These are phyloP conservation scores for Carnegiea gigantea DNA, from an alignment of 179 eudicot species.

Conservation along the genomic window DNA sequence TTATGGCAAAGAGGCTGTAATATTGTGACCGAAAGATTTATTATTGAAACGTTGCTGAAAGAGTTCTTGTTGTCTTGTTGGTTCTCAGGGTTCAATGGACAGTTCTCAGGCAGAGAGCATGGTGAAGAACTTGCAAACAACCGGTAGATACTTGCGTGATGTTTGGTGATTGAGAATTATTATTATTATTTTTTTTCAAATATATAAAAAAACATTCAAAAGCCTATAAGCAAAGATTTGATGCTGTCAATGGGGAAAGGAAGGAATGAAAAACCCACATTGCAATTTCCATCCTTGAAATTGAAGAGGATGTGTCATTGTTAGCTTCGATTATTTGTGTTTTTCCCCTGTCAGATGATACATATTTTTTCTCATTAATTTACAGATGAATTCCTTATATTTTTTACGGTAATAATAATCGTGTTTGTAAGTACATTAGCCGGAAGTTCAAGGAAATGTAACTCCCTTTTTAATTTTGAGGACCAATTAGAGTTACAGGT, in stretches of 20 bases:
- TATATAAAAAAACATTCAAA: too few species aligned
- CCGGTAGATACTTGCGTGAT: constrained; percentile 88
- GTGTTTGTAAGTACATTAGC: constrained; percentile 19
- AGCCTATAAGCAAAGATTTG: neutral
- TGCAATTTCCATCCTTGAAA: constrained; percentile 22
- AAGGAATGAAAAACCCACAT: constrained; percentile 3
- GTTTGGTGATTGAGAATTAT: constrained; percentile 56
- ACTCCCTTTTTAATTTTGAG: neutral
- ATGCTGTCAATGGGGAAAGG: neutral
- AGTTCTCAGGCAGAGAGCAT: constrained; percentile 72
- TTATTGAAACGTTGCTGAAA: neutral
- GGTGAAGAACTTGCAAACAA: constrained; percentile 86
- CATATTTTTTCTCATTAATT: neutral
- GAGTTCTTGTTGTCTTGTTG: neutral
- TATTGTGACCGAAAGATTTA: neutral
- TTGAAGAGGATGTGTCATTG: constrained; percentile 23
- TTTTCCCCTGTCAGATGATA: constrained; percentile 23
- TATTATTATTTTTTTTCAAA: neutral
- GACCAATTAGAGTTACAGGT: too few species aligned
- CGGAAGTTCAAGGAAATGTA: constrained; percentile 1
- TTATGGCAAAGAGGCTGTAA: too few species aligned
- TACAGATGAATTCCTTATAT: constrained; percentile 2
- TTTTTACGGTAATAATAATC: constrained; percentile 16
- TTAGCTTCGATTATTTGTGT: constrained; percentile 17
- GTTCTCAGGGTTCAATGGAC: constrained; percentile 66